Evolutionary conservation across 2,329 filamentous ascomycete genomes (phyloP), one percentile per base, ranked within the genome.

Genomic region (Rhinocladiella mackenziei): DNA sequence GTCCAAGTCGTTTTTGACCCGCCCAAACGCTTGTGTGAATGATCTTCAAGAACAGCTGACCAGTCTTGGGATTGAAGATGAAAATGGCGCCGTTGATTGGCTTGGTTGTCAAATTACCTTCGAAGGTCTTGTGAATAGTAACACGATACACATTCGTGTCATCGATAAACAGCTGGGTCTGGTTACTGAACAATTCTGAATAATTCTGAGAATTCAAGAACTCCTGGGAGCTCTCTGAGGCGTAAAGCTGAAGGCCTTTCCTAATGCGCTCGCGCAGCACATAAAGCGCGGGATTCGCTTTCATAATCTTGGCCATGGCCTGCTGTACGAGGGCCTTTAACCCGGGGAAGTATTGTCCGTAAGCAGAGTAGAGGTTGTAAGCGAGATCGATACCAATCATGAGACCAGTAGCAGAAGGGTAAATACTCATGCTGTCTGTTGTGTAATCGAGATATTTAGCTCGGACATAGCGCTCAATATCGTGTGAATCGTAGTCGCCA

Each of bases 281-380:
- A 64, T 97, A 98, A 22, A 98, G 71, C 2, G 92, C 92, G 11
- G 92, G 92, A 62, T 98, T 98, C 26, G 92, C 91, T 71, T 98
- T 98, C 92, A 98, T 98, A 63, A 98, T 81, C 81, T 98, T 98
- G 36, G 89, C 89, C 94, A 98, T 98, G 4, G 94, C 92, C 65
- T 97, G 91, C 67, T 98, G 94, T 18, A 98, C 75, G 17, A 98
- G 78, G 35, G 89, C 85, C 75, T 98, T 98, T 50, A 98, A 71
- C 61, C 92, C 92, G 35, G 92, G 92, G 81, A 98, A 98, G 72
- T 96, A 98, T 70, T 96, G 91, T 39, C 92, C 92, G 59, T 95
- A 98, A 0, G 92, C 92, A 5, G 92, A 97, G 72, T 97, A 97
- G 29, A 98, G 71, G 65, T 98, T 98, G 76, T 98, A 98, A 0